A percentile compares a stretch with the other conserved stretches of the same genome.
Evolutionary conservation across 2,329 filamentous ascomycete genomes (phyloP).

Genomic region (Hymenoscyphus occultus): DNA sequence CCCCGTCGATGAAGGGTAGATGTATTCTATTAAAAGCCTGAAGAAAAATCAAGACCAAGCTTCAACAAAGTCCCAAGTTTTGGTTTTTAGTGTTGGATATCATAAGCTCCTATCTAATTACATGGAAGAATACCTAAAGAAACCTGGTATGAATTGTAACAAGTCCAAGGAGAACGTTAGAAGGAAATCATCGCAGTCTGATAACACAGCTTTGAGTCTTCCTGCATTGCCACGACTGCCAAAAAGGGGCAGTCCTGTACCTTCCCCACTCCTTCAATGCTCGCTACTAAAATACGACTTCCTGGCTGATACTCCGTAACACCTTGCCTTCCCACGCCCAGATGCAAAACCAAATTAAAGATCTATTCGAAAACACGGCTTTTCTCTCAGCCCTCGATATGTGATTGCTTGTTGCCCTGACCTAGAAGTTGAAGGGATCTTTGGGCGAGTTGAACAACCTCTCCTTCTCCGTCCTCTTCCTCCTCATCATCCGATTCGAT

Average conservation of each 20-base stretch:
- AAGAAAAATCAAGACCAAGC: background rate
- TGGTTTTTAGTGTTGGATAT: slow-evolving; percentile 31
- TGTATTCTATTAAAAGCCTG: background rate
- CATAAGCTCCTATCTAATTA: slow-evolving; percentile 38
- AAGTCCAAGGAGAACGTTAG: slow-evolving; percentile 30
- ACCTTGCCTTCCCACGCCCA: slow-evolving; percentile 35
- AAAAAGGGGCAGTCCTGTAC: slow-evolving; percentile 11
- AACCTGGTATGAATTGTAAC: slow-evolving; percentile 30
- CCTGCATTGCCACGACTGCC: background rate
- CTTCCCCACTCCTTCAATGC: slow-evolving; percentile 36
- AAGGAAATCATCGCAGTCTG: slow-evolving; percentile 27
- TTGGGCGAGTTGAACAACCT: slow-evolving; percentile 87
- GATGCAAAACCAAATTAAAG: slow-evolving; percentile 35
- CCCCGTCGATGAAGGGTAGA: slow-evolving; percentile 22
- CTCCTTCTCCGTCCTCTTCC: slow-evolving; percentile 86
- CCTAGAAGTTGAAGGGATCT: slow-evolving; percentile 84
- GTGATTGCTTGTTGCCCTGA: slow-evolving; percentile 69
- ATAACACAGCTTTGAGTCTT: slow-evolving; percentile 16
- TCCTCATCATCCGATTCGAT: slow-evolving; percentile 84
- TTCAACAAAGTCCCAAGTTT: background rate
- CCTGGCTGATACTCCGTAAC: slow-evolving; percentile 35
- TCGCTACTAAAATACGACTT: slow-evolving; percentile 36
- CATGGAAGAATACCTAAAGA: slow-evolving; percentile 33
- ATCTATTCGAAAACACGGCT: slow-evolving; percentile 28
- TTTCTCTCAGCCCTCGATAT: slow-evolving; percentile 69